Conservation (phyloP, 2,329 filamentous ascomycete genomes). For the Pseudogymnoascus sp. region DNA sequence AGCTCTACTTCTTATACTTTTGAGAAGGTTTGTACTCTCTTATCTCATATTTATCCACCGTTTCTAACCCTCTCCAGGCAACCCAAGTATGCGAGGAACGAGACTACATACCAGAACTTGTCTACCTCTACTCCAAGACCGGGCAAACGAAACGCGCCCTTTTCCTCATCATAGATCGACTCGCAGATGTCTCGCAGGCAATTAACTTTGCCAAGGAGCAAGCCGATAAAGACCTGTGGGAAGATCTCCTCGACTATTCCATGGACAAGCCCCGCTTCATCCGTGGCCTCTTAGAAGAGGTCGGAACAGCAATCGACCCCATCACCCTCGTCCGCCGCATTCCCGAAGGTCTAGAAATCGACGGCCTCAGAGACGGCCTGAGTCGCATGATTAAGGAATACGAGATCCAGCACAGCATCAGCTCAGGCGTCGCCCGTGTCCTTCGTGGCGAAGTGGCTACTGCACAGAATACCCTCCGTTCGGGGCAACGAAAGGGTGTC, state of each 20-base stretch:
- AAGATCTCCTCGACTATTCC: constrained; percentile 86
- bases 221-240: constrained; percentile 87
- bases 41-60: neutral
- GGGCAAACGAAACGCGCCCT: constrained; percentile 88
- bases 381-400: constrained; percentile 91
- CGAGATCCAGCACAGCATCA: constrained; percentile 90
- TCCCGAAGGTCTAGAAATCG: constrained; percentile 85
- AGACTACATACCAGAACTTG: constrained; percentile 84
- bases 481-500: constrained; percentile 74
- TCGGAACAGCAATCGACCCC: constrained; percentile 87
- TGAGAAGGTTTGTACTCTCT: constrained; percentile 48
- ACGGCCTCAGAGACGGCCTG: constrained; percentile 80
- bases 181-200: constrained; percentile 83
- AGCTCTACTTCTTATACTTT: constrained; percentile 83
- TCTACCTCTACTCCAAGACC: constrained; percentile 90
- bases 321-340: constrained; percentile 86
- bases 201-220: constrained; percentile 94
- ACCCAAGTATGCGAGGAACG: constrained; percentile 71
- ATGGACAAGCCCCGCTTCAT: constrained; percentile 99
- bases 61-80: constrained; percentile 38
- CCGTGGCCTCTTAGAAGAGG: constrained; percentile 81
- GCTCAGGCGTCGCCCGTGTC: constrained; percentile 79
- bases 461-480: constrained; percentile 73
- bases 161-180: constrained; percentile 86
- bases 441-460: constrained; percentile 78